phyloP scores from a whole-genome alignment of 177 flowering plant species.

The Vitis hybrid region DNA sequence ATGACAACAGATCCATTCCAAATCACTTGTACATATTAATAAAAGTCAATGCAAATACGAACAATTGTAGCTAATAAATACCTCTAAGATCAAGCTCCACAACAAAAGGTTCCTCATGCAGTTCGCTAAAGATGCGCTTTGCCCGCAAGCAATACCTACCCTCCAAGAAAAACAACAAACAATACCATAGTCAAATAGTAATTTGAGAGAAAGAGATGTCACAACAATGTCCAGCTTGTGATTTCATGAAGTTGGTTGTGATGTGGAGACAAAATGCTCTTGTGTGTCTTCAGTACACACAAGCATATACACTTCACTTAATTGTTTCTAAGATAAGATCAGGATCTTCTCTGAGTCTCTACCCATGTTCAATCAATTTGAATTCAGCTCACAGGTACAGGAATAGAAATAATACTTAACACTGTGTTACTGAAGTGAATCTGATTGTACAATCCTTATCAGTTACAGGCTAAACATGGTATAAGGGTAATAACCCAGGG shows the following conservation, averaged over 20 bases:
- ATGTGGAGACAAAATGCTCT: not conserved
- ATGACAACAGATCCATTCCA: conserved; percentile 1
- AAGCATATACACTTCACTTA: too few relatives aligned
- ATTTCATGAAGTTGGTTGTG: not conserved
- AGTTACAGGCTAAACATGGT: too few relatives aligned
- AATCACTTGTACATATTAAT: not conserved
- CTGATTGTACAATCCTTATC: too few relatives aligned
- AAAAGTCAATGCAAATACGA: conserved; percentile 1
- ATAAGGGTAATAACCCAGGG: too few relatives aligned
- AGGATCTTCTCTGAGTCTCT: too few relatives aligned
- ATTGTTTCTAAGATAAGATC: too few relatives aligned
- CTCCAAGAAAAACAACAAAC: conserved; percentile 11
- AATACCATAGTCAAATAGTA: not conserved
- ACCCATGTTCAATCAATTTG: too few relatives aligned
- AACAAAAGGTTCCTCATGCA: conserved; percentile 70
- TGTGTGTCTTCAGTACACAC: too few relatives aligned
- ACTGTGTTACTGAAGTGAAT: too few relatives aligned
- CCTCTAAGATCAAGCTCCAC: conserved; percentile 97
- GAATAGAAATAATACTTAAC: too few relatives aligned
- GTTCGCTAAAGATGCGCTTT: conserved; percentile 63
- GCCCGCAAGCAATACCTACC: conserved; percentile 77
- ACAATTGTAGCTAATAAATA: conserved; percentile 19
- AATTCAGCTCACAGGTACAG: too few relatives aligned
- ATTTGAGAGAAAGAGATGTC: not conserved
- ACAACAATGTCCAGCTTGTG: not conserved